Evolutionary conservation across 2,329 filamentous ascomycete genomes (phyloP).

Genomic region (Aspergillus sp.): DNA sequence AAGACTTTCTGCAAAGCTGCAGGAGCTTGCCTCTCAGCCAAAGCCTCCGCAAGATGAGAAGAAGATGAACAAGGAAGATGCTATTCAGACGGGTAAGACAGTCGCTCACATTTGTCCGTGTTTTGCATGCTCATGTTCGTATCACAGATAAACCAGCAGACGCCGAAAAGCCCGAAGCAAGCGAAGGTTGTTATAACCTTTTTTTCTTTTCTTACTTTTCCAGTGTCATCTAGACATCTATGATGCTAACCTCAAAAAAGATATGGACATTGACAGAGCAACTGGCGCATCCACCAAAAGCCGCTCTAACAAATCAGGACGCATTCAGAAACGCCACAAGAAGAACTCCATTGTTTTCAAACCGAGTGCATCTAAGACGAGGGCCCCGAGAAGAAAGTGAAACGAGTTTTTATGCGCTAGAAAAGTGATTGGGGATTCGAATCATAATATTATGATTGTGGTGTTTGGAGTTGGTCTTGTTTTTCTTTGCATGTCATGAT

Average conservation of each 20-base stretch:
- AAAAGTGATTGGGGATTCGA: not conserved
- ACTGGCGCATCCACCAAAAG: slow-evolving; percentile 14
- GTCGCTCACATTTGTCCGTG: not conserved
- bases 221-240: not conserved
- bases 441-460: not conserved
- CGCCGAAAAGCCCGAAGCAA: slow-evolving; percentile 8
- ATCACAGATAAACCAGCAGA: slow-evolving; percentile 5
- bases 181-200: slow-evolving; percentile 16
- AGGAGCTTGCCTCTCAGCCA: slow-evolving; percentile 70
- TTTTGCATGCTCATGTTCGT: slow-evolving; percentile 4
- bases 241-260: slow-evolving; percentile 16
- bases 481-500: not conserved
- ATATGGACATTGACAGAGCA: slow-evolving; percentile 36
- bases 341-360: slow-evolving; percentile 36
- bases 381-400: slow-evolving; percentile 28
- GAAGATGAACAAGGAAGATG: slow-evolving; percentile 20
- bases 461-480: not conserved
- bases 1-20: slow-evolving; percentile 76
- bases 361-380: slow-evolving; percentile 24
- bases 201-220: not conserved
- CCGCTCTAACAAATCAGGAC: slow-evolving; percentile 22
- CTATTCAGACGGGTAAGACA: slow-evolving; percentile 18
- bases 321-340: slow-evolving; percentile 34
- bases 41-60: slow-evolving; percentile 54
- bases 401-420: not conserved